These are phyloP conservation scores for Vickermania ingenoplastis DNA, from an alignment of 208 protist genomes.

Conservation along the genomic window DNA sequence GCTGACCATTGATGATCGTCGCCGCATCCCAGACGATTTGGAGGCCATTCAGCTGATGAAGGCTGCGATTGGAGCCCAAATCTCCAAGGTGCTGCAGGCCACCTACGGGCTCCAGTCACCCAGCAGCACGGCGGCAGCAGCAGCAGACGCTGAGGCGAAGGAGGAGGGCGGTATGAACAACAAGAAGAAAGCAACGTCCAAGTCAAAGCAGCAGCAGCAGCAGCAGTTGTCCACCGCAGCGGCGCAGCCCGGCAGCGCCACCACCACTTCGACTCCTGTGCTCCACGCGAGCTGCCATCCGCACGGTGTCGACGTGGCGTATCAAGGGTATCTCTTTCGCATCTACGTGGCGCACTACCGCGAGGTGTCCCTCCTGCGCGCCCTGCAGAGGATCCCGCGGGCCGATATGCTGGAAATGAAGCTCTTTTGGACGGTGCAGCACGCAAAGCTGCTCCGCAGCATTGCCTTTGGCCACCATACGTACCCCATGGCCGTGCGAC, in stretches of 20 bases:
- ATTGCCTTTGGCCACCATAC: conserved; percentile 67
- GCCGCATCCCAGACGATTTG: conserved; percentile 72
- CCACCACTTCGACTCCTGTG: conserved; percentile 8
- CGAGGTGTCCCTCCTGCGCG: conserved; percentile 68
- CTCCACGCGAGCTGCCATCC: conserved; percentile 52
- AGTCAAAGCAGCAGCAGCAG: conserved; percentile 4
- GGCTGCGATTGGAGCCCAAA: conserved; percentile 76
- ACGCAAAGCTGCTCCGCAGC: conserved; percentile 70
- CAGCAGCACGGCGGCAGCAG: conserved; percentile 1
- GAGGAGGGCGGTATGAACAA: not conserved
- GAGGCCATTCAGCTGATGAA: conserved; percentile 82
- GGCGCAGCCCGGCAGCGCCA: not conserved
- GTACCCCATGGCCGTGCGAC: conserved; percentile 56
- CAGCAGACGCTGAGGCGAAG: not conserved
- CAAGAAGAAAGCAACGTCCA: conserved; percentile 5
- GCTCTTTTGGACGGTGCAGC: conserved; percentile 79
- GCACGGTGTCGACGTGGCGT: conserved; percentile 72
- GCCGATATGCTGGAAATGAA: conserved; percentile 69
- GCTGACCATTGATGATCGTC: conserved; percentile 74
- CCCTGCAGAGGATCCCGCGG: conserved; percentile 59
- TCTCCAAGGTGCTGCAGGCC: conserved; percentile 60
- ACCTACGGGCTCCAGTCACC: conserved; percentile 17
- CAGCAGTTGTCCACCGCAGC: not conserved
- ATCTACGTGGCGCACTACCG: conserved; percentile 83
- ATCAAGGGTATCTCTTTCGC: conserved; percentile 76